Base-by-base conservation (phyloP, 1,139 yeast genomes). In the Debaryomycetaceae sp. region DNA sequence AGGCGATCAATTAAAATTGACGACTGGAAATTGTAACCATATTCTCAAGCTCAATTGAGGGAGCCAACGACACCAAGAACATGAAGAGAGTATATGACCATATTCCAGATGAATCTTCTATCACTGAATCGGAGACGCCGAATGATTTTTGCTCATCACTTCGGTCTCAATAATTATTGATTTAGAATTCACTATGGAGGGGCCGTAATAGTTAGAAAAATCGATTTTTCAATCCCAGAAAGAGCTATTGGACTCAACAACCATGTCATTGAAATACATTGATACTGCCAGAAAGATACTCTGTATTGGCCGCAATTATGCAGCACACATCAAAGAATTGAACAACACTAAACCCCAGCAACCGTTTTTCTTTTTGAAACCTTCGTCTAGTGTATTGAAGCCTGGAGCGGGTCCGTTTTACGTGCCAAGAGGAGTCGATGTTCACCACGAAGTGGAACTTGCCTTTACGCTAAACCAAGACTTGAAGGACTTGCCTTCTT, bases 261-360 rank as follows among this genome's bases (percentile, higher is more conserved):
- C 13, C n/a, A 80, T 80, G 85, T 75, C 85, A 13, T 73, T 75
- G 58, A 69, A 75, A 37, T 87, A 85, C 60, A 70, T 83, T 38
- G 81, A 79, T 49, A 63, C 71, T 34, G 95, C 95, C 2, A 76
- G 86, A 40, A 93, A 93, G 69, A 81, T 91, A 61, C 78, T 93
- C 38, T 93, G 99, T 66, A 91, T 93, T 52, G 99, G 99, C 41
- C 85, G 99, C 55, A 93, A 93, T 67, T 93, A 90, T 62, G 96
- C 89, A 6, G 98, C 96, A 37, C 99, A 93, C 58, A 87, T 90
- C 62, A 81, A 86, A 53, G 99, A 93, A 65, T 75, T 93, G 47
- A 87, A 88, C 71, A 93, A 90, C 60, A 67, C 78, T 31, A 75
- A 79, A 35, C 98, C 99, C 2, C 73, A 76, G 43, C 86, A 81